These are phyloP conservation scores for Aspergillus ustus DNA, from an alignment of 2,329 filamentous ascomycete genomes.

Conservation along the genomic window DNA sequence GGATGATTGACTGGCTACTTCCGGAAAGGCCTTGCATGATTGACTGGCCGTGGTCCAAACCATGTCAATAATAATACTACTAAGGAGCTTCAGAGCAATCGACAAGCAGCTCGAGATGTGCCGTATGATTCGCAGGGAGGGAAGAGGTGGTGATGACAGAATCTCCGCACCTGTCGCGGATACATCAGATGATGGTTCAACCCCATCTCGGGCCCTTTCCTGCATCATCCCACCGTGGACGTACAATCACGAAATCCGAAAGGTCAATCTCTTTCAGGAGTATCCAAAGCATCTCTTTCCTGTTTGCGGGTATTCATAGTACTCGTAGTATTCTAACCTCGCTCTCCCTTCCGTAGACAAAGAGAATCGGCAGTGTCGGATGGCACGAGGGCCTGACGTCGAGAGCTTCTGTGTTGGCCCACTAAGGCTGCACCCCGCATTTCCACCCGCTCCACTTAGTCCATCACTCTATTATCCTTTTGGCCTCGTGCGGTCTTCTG, in stretches of 20 bases:
- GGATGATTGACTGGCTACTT: conserved; percentile 10
- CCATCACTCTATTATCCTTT: conserved; percentile 10
- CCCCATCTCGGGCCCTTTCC: background rate
- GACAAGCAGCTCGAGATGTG: background rate
- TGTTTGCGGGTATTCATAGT: background rate
- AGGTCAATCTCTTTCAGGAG: background rate
- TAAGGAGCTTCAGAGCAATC: no score
- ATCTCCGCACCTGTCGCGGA: conserved; percentile 18
- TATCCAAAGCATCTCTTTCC: background rate
- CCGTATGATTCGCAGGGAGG: conserved; percentile 1
- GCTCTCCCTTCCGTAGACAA: background rate
- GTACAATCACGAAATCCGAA: background rate
- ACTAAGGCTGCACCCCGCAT: conserved; percentile 45
- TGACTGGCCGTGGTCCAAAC: background rate
- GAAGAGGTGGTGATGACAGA: conserved; percentile 15
- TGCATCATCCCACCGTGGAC: conserved; percentile 11
- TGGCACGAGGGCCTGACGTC: conserved; percentile 40
- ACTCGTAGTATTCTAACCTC: background rate
- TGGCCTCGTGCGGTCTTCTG: background rate
- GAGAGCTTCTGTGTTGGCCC: conserved; percentile 24
- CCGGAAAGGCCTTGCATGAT: conserved; percentile 19
- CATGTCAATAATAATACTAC: conserved; percentile 1
- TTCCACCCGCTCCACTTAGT: conserved; percentile 31
- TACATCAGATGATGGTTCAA: conserved; percentile 18
- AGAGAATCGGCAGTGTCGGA: conserved; percentile 32